Conservation (phyloP, 2,329 filamentous ascomycete genomes). For the Fusarium liriodendri region DNA sequence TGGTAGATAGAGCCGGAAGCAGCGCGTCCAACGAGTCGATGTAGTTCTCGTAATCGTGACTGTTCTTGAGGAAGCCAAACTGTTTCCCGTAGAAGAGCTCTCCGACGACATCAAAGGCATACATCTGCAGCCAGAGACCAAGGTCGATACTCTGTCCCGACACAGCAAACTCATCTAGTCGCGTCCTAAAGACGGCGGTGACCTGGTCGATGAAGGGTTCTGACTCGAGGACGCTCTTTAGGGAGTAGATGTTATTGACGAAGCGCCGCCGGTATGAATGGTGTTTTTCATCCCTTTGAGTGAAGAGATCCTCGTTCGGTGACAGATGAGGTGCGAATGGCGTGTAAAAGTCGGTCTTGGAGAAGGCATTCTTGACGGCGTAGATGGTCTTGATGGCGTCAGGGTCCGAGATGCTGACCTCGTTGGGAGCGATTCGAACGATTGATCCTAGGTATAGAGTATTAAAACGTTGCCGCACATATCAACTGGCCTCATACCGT, state of each 20-base stretch:
- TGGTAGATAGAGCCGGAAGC: not conserved
- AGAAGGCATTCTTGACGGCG: not conserved
- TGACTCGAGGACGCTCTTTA: not conserved
- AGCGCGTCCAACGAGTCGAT: not conserved
- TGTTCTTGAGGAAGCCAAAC: not conserved
- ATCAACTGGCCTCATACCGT: not conserved
- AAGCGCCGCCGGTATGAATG: not conserved
- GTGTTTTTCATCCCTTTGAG: not conserved
- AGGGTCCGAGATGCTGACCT: not conserved
- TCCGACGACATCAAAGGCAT: not conserved
- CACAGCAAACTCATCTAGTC: not conserved
- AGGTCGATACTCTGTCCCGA: not conserved
- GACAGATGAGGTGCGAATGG: not conserved
- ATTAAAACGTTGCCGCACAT: rapidly evolving
- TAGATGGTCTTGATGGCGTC: not conserved
- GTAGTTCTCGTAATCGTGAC: not conserved
- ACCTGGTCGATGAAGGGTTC: not conserved
- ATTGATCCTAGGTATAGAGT: not conserved
- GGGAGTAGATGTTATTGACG: not conserved
- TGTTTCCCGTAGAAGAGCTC: not conserved
- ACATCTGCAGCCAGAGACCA: not conserved
- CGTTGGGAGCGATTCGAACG: not conserved
- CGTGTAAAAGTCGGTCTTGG: not conserved
- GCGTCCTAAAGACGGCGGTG: not conserved
- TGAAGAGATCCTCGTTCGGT: not conserved